Conservation (phyloP, 129 eudicot species). For the Arctium minus region DNA sequence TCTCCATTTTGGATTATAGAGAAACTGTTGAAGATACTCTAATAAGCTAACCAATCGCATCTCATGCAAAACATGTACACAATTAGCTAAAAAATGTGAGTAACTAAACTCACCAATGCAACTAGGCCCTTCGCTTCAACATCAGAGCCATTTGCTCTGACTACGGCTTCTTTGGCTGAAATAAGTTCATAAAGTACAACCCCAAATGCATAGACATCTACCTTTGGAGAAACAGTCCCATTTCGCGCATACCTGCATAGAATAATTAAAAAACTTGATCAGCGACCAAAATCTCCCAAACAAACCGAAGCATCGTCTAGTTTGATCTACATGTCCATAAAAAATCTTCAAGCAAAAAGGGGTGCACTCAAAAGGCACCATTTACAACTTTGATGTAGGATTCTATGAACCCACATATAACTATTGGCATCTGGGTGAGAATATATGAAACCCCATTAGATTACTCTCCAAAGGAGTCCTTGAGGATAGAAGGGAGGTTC, state of each 20-base stretch:
- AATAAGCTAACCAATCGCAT: background rate
- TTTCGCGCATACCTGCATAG: slow-evolving; percentile 74
- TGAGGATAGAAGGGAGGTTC: background rate
- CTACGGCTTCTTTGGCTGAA: slow-evolving; percentile 90
- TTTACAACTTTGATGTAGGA: slow-evolving; percentile 4
- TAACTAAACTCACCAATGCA: slow-evolving; percentile 51
- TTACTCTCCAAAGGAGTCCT: background rate
- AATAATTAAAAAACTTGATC: slow-evolving; percentile 7
- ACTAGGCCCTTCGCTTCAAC: slow-evolving; percentile 77
- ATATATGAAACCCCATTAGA: background rate
- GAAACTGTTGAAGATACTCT: background rate
- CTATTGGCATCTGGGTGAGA: background rate
- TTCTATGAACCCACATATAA: slow-evolving; percentile 14
- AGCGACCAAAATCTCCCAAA: background rate
- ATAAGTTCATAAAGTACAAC: slow-evolving; percentile 91
- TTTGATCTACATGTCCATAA: background rate
- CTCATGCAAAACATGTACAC: background rate
- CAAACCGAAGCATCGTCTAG: background rate
- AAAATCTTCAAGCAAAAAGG: background rate
- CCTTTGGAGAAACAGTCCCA: slow-evolving; percentile 82
- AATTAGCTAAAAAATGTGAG: slow-evolving; percentile 1
- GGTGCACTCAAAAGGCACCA: background rate
- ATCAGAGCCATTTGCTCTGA: slow-evolving; percentile 44
- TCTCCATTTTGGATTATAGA: background rate
- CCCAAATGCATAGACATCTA: slow-evolving; percentile 95